Evolutionary conservation across 2,329 filamentous ascomycete genomes (phyloP).

Genomic region (Diaporthe australafricana): DNA sequence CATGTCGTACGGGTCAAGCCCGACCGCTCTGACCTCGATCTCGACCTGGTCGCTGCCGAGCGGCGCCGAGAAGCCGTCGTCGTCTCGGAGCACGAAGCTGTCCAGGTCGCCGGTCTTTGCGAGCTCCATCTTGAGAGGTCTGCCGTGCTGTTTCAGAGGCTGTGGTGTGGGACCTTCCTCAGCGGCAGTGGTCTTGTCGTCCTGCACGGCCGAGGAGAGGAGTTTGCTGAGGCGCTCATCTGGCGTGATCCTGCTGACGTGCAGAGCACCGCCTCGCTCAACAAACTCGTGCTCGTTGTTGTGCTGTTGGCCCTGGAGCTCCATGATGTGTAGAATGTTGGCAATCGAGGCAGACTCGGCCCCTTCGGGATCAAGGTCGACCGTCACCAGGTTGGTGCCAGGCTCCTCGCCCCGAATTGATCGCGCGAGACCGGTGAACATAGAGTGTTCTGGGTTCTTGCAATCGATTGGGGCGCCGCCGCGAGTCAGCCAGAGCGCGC

Average conservation of each 20-base stretch:
- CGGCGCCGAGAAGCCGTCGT: neutral
- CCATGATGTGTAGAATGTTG: conserved; percentile 13
- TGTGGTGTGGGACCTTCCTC: neutral
- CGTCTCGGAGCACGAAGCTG: conserved; percentile 23
- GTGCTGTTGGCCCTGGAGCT: conserved; percentile 39
- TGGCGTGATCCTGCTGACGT: conserved; percentile 43
- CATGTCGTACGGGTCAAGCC: conserved; percentile 44
- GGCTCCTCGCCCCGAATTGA: conserved; percentile 38
- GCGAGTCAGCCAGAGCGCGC: conserved; percentile 43
- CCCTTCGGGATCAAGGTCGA: conserved; percentile 38
- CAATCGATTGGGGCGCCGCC: conserved; percentile 39
- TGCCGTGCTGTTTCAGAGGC: neutral
- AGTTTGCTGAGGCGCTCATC: conserved; percentile 37
- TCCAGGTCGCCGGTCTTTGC: neutral
- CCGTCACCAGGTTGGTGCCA: conserved; percentile 39
- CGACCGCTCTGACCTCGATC: conserved; percentile 47
- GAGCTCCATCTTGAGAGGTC: conserved; percentile 20
- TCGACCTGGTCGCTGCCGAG: conserved; percentile 45
- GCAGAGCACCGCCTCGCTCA: conserved; percentile 42
- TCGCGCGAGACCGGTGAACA: conserved; percentile 41
- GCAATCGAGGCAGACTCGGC: neutral
- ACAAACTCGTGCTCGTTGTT: conserved; percentile 46
- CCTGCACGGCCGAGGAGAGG: conserved; percentile 9
- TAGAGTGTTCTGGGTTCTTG: conserved; percentile 38
- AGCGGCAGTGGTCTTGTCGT: neutral